These are phyloP conservation scores for Melanomma pulvis-pyrius DNA, from an alignment of 495 filamentous ascomycete species.

Conservation along the genomic window DNA sequence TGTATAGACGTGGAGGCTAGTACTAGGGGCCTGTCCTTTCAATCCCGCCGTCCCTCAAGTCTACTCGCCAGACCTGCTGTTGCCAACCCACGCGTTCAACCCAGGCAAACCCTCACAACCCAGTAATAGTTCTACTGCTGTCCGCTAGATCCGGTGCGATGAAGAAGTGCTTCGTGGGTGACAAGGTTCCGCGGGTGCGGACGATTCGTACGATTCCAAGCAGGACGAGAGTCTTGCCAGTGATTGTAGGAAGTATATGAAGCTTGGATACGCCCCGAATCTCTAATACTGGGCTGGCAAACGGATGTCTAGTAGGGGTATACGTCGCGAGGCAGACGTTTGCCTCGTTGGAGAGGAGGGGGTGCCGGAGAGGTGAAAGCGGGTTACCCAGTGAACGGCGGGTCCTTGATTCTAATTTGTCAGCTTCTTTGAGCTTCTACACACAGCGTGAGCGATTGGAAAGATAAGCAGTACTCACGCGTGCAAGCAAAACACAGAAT, in stretches of 20 bases:
- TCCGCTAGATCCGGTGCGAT: not conserved
- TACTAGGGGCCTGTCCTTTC: not conserved
- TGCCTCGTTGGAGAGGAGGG: conserved; percentile 15
- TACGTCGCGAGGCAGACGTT: conserved; percentile 19
- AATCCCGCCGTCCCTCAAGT: not conserved
- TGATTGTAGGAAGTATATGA: not conserved
- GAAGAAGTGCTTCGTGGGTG: not conserved
- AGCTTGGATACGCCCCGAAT: not conserved
- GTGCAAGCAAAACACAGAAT: not conserved
- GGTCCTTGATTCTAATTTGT: conserved; percentile 8
- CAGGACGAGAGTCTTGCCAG: not conserved
- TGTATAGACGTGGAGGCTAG: not conserved
- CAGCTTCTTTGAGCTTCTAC: conserved; percentile 10
- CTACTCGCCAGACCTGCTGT: not conserved
- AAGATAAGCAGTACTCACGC: not conserved
- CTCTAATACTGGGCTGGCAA: not conserved
- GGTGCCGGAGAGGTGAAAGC: conserved; percentile 9
- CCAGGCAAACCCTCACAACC: conserved; percentile 4
- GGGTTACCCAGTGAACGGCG: conserved; percentile 24
- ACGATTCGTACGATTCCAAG: not conserved
- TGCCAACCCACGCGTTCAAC: conserved; percentile 12
- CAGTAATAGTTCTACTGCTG: conserved; percentile 2
- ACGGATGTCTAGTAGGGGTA: not conserved
- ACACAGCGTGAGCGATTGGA: not conserved
- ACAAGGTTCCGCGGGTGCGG: not conserved